Evolutionary conservation across 805 yeast species (phyloP).

Genomic region (Phaffomyces opuntiae): DNA sequence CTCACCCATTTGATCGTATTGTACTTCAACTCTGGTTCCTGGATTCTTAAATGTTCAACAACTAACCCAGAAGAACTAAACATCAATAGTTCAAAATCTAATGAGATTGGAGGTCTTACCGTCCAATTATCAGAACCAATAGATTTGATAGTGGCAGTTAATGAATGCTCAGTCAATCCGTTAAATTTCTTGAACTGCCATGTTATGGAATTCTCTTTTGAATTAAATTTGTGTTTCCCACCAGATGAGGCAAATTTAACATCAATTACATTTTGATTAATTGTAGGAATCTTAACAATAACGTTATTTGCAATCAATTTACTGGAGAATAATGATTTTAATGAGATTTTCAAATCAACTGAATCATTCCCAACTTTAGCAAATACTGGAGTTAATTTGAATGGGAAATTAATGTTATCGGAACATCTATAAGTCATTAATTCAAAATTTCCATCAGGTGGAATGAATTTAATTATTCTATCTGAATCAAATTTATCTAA

Average conservation of each 20-base stretch:
- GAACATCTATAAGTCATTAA: constrained; percentile 65
- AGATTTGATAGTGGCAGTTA: constrained; percentile 48
- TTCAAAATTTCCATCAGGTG: constrained; percentile 86
- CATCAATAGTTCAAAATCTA: constrained; percentile 65
- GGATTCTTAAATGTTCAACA: constrained; percentile 65
- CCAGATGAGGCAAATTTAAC: constrained; percentile 38
- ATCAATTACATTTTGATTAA: constrained; percentile 54
- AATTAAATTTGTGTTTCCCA: constrained; percentile 64
- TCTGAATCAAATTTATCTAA: constrained; percentile 60
- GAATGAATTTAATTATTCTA: constrained; percentile 61
- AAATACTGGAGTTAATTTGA: constrained; percentile 53
- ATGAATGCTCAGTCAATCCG: constrained; percentile 58
- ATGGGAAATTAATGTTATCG: constrained; percentile 62
- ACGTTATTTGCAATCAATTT: constrained; percentile 61
- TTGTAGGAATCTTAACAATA: constrained; percentile 49
- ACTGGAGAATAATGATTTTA: constrained; percentile 54
- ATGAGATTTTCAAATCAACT: constrained; percentile 50
- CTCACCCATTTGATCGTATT: constrained; percentile 83
- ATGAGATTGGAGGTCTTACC: constrained; percentile 44
- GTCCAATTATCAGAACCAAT: constrained; percentile 14
- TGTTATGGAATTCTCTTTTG: constrained; percentile 54
- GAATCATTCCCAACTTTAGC: constrained; percentile 35
- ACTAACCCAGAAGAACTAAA: constrained; percentile 70
- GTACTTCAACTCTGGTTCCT: constrained; percentile 47
- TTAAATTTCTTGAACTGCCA: constrained; percentile 69